phyloP scores from a whole-genome alignment of 2,329 filamentous ascomycete genomes.

The Penicillium occitanis region DNA sequence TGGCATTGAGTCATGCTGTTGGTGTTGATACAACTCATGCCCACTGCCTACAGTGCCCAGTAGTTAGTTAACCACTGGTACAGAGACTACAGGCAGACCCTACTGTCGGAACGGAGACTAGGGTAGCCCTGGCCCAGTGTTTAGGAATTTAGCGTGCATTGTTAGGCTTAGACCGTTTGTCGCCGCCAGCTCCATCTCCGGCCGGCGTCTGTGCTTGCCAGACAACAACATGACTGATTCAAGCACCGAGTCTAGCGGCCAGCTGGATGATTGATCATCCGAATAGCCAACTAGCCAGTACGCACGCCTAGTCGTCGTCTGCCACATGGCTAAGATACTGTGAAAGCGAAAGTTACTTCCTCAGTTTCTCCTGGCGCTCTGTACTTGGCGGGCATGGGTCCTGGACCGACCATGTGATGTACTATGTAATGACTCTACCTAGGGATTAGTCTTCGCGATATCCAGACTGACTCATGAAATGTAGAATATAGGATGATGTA shows the following conservation, averaged over 20 bases:
- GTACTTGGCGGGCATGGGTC: neutral
- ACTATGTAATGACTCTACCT: neutral
- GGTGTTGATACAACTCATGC: neutral
- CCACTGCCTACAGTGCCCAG: too few species aligned
- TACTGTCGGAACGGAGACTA: slow-evolving; percentile 12
- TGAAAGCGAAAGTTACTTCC: too few species aligned
- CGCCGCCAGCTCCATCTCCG: slow-evolving; percentile 33
- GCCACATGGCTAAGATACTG: neutral
- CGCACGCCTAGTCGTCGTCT: neutral
- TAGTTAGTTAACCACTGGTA: too few species aligned
- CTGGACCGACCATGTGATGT: neutral
- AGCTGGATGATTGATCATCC: neutral
- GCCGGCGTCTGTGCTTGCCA: slow-evolving; percentile 28
- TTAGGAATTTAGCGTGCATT: slow-evolving; percentile 19
- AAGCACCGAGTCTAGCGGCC: neutral
- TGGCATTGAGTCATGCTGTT: neutral
- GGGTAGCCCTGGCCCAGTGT: slow-evolving; percentile 6
- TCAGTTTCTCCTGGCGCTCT: too few species aligned
- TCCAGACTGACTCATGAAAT: neutral
- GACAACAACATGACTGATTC: slow-evolving; percentile 6
- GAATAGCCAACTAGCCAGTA: neutral
- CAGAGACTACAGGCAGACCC: neutral
- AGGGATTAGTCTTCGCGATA: too few species aligned
- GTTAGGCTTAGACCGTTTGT: slow-evolving; percentile 33
- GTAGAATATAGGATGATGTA: neutral